Evolutionary conservation across 805 yeast genomes (phyloP).

Genomic region (Lachancea fermentati): DNA sequence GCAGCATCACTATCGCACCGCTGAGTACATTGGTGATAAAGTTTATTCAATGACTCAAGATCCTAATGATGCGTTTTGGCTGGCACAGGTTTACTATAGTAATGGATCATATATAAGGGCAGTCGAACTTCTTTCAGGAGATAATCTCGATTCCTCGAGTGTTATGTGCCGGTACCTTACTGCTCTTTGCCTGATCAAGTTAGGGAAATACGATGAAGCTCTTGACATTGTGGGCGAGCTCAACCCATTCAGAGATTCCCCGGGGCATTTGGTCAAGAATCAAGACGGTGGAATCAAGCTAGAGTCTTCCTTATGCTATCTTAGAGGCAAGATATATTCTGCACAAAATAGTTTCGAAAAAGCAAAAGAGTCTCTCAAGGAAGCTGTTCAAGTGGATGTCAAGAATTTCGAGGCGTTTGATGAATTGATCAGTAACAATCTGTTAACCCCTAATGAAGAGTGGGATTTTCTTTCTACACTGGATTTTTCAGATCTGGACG

Average conservation of each 20-base stretch:
- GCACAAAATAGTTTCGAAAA: slow-evolving; percentile 76
- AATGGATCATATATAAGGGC: slow-evolving; percentile 78
- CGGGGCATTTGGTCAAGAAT: slow-evolving; percentile 35
- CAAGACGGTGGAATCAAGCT: slow-evolving; percentile 81
- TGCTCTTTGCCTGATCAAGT: slow-evolving; percentile 63
- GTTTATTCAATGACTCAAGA: slow-evolving; percentile 77
- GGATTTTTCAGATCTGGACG: slow-evolving; percentile 55
- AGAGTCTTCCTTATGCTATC: slow-evolving; percentile 79
- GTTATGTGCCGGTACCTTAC: slow-evolving; percentile 78
- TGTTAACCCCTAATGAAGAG: slow-evolving; percentile 79
- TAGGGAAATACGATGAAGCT: slow-evolving; percentile 84
- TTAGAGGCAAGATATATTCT: slow-evolving; percentile 78
- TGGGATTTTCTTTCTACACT: slow-evolving; percentile 71
- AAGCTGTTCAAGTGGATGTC: slow-evolving; percentile 81
- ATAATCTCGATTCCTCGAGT: slow-evolving; percentile 46
- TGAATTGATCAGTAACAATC: slow-evolving; percentile 63
- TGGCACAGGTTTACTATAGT: slow-evolving; percentile 81
- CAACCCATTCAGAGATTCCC: slow-evolving; percentile 55
- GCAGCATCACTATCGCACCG: slow-evolving; percentile 88
- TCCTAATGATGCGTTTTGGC: slow-evolving; percentile 93
- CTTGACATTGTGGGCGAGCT: slow-evolving; percentile 76
- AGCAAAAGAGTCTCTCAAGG: slow-evolving; percentile 83
- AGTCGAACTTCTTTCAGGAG: slow-evolving; percentile 57
- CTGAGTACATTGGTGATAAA: slow-evolving; percentile 88
- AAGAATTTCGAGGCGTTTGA: slow-evolving; percentile 92